Evolutionary conservation across 2,329 filamentous ascomycete genomes (phyloP).

Genomic region (Rhynchosporium graminicola): DNA sequence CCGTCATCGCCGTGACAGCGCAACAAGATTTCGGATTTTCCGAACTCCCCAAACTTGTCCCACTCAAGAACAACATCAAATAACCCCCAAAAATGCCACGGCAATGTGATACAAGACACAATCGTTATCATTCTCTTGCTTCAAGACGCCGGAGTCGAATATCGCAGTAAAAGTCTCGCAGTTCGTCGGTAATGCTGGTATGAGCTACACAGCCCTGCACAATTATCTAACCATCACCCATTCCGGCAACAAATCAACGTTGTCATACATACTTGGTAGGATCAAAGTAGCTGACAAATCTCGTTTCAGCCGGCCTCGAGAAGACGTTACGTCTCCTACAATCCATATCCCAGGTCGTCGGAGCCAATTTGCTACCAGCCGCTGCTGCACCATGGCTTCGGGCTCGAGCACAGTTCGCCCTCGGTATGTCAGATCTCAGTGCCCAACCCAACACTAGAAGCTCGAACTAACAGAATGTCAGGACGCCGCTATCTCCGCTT

Average conservation of each 20-base stretch:
- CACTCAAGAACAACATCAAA: slow-evolving; percentile 4
- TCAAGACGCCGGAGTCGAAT: not conserved
- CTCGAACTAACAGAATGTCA: slow-evolving; percentile 25
- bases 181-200: slow-evolving; percentile 19
- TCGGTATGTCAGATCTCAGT: slow-evolving; percentile 40
- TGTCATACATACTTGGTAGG: not conserved
- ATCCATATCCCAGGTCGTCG: slow-evolving; percentile 50
- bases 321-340: slow-evolving; percentile 60
- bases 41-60: not conserved
- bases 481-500: slow-evolving; percentile 65
- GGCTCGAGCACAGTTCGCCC: slow-evolving; percentile 45
- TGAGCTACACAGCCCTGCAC: not conserved
- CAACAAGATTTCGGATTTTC: not conserved
- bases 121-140: not conserved
- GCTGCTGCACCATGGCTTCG: slow-evolving; percentile 40
- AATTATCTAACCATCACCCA: not conserved
- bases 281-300: slow-evolving; percentile 1
- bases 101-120: not conserved
- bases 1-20: not conserved
- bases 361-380: slow-evolving; percentile 47
- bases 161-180: not conserved
- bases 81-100: not conserved
- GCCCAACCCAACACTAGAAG: not conserved
- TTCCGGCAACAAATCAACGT: not conserved
- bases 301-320: slow-evolving; percentile 56